Conservation (phyloP, 2,329 filamentous ascomycete genomes). For the Fusarium sp. region DNA sequence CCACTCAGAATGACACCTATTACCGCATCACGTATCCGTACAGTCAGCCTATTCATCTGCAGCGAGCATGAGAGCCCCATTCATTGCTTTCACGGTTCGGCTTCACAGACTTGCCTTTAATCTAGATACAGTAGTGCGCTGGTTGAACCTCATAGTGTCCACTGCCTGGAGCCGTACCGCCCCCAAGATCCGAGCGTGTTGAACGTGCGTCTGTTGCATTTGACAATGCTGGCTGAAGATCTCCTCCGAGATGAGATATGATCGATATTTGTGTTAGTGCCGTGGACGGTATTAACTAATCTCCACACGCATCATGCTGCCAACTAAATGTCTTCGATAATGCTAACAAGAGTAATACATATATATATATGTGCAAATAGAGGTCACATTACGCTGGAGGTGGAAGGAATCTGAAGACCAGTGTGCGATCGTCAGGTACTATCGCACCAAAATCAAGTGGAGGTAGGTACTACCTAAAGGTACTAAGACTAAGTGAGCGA, state of each 20-base stretch:
- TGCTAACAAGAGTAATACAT: neutral
- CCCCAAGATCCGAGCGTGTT: slow-evolving; percentile 10
- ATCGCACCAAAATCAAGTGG: neutral
- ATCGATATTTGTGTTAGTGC: slow-evolving; percentile 5
- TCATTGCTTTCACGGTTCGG: neutral
- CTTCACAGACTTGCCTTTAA: slow-evolving; percentile 2
- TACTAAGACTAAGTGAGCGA: neutral
- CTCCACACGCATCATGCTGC: slow-evolving; percentile 9
- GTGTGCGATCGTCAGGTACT: slow-evolving; percentile 1
- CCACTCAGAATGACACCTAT: slow-evolving; percentile 15
- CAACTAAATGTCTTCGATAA: neutral
- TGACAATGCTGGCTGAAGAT: slow-evolving; percentile 31
- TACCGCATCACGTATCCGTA: slow-evolving; percentile 8
- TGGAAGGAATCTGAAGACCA: neutral
- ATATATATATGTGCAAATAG: neutral
- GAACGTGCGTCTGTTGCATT: neutral
- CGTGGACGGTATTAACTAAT: neutral
- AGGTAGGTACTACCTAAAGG: no score
- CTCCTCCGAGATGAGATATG: slow-evolving; percentile 20
- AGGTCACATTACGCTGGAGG: neutral
- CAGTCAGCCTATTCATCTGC: neutral
- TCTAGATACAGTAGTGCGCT: neutral
- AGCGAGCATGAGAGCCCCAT: neutral
- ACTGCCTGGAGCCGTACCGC: neutral
- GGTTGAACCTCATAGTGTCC: neutral